Percentiles rank a stretch among this genome's conserved stretches.
These are phyloP conservation scores for Alternaria metachromatica DNA, from an alignment of 2,329 filamentous ascomycete genomes.

Conservation along the genomic window DNA sequence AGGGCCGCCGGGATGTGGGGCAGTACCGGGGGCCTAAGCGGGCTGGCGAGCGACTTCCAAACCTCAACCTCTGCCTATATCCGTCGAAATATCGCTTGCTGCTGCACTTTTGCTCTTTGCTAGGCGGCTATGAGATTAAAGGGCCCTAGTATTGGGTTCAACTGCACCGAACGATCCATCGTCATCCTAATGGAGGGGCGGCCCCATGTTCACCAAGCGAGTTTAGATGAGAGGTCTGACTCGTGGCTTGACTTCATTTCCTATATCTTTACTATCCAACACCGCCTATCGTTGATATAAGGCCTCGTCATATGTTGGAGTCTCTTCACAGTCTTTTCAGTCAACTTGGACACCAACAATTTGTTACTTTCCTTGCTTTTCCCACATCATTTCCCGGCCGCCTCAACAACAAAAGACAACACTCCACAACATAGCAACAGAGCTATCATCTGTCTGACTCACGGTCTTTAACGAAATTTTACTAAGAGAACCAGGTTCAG, in stretches of 20 bases:
- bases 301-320: conserved; percentile 25
- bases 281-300: conserved; percentile 17
- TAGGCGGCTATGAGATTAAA: conserved; percentile 40
- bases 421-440: conserved; percentile 28
- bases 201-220: conserved; percentile 27
- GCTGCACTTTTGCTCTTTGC: conserved; percentile 18
- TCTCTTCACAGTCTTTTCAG: conserved; percentile 10
- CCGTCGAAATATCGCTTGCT: conserved; percentile 19
- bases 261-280: conserved; percentile 25
- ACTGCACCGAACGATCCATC: conserved; percentile 15
- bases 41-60: conserved; percentile 26
- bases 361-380: conserved; percentile 3
- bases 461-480: conserved; percentile 23
- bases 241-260: conserved; percentile 46
- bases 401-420: conserved; percentile 19
- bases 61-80: conserved; percentile 41
- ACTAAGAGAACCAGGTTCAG: conserved; percentile 40
- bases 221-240: conserved; percentile 41
- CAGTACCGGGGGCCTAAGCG: conserved; percentile 12
- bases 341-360: conserved; percentile 3
- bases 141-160: conserved; percentile 29
- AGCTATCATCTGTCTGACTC: conserved; percentile 30
- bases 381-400: conserved; percentile 13
- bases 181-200: conserved; percentile 19
- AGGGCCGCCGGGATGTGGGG: conserved; percentile 30